Base-by-base conservation (phyloP, 2,329 filamentous ascomycete species). In the Thielaviopsis populi region DNA sequence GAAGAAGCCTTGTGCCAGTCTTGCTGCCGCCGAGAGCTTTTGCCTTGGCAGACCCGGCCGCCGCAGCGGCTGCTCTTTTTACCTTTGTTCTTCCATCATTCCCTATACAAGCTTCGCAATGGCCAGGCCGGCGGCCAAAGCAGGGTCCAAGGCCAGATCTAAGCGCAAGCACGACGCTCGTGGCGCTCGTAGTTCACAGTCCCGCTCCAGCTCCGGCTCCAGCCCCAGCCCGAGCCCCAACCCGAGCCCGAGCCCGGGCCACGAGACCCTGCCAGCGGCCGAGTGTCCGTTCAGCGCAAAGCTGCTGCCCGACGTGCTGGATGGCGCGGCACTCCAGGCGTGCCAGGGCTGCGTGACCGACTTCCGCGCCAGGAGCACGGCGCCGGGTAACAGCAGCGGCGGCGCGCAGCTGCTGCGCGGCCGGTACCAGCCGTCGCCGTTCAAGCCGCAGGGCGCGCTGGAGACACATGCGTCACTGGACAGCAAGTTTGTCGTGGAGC, bases 401-500 rank as follows among this genome's bases (percentile, higher is more conserved):
- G n/a, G n/a, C n/a, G n/a, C n/a, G n/a, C n/a, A n/a, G n/a, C n/a
- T n/a, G n/a, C n/a, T n/a, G n/a, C n/a, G n/a, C n/a, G n/a, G n/a
- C 15, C 65, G 61, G 17, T 66, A 56, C 46, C 59, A 61, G 56
- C 22, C 62, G 13, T 66, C 53, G 30, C 19, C 46, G n/a, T 59
- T 66, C 11, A 46, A 41, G 40, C 24, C 40, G 15, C 59, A 27
- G 8, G 61, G 56, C 13, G 1, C 46, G 13, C 37, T 63, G 7
- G 22, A 43, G 30, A 63, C 62, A 8, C 56, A 66, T 63, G 46
- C 61, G 19, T 59, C 61, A 7, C 30, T 66, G 6, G 61, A 66
- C 22, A 40, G 61, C 30, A 46, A 40, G 24, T 66, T 66, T 40
- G n/a, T 59, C 10, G 53, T 66, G 3, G 65, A 63, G 58, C 65